phyloP scores from a whole-genome alignment of 345 rosid species.

The Carallia brachiata region DNA sequence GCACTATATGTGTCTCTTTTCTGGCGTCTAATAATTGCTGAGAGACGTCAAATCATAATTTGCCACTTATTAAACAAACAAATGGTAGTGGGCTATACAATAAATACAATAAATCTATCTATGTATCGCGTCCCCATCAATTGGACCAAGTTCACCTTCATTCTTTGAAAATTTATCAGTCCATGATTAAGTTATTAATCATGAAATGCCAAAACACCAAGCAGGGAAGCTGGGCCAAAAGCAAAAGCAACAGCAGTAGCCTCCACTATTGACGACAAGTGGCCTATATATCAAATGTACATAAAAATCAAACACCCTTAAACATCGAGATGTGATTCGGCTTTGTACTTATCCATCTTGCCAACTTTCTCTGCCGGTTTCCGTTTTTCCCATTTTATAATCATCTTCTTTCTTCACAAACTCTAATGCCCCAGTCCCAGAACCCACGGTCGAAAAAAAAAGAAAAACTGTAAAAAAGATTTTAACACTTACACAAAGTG shows the following conservation, averaged over 20 bases:
- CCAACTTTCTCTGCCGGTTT: not conserved
- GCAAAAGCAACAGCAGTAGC: not conserved
- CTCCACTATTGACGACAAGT: conserved; percentile 16
- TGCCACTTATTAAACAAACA: not conserved
- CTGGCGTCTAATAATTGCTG: not conserved
- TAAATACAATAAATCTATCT: too few species aligned
- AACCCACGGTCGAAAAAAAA: too few species aligned
- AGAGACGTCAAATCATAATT: not conserved
- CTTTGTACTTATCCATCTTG: not conserved
- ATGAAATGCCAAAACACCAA: conserved; percentile 10
- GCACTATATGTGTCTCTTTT: too few species aligned
- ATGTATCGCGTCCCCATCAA: not conserved
- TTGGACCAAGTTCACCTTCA: conserved; percentile 6
- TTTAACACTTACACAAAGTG: not conserved
- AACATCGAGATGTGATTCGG: not conserved
- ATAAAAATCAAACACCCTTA: not conserved
- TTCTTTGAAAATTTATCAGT: not conserved
- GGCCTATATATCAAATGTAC: not conserved
- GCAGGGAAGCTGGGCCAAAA: not conserved
- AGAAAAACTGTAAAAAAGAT: not conserved
- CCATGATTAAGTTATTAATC: not conserved
- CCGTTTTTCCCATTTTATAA: not conserved
- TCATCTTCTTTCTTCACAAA: not conserved
- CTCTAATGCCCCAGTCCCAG: too few species aligned
- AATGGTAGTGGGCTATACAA: not conserved